These are phyloP conservation scores for Microcyclospora tardicrescens DNA, from an alignment of 2,329 filamentous ascomycete genomes.

Conservation along the genomic window DNA sequence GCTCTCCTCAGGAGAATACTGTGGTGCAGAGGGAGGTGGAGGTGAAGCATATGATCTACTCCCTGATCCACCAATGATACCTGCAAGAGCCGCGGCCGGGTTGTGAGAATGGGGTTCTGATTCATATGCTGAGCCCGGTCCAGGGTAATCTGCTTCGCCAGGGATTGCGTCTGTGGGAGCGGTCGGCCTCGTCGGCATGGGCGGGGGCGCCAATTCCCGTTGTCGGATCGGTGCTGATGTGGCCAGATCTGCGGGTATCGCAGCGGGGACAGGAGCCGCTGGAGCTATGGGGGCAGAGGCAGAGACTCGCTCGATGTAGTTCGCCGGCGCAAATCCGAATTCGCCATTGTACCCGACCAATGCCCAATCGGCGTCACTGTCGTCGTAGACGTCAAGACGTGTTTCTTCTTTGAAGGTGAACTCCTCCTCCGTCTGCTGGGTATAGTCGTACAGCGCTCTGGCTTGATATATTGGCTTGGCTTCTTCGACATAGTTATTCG, in stretches of 20 bases:
- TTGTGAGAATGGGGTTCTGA: constrained; percentile 27
- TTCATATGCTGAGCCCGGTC: constrained; percentile 29
- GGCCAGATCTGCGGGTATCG: constrained; percentile 39
- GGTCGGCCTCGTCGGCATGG: constrained; percentile 28
- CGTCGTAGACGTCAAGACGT: constrained; percentile 72
- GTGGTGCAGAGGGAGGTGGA: constrained; percentile 39
- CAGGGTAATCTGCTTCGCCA: constrained; percentile 29
- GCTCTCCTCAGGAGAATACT: constrained; percentile 53
- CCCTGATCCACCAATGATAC: constrained; percentile 29
- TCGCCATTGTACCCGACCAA: constrained; percentile 73
- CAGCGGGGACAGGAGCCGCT: constrained; percentile 33
- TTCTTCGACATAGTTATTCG: constrained; percentile 91
- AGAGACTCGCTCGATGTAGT: constrained; percentile 72
- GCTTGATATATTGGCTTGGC: constrained; percentile 56
- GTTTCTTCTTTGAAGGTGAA: constrained; percentile 89
- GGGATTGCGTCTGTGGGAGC: constrained; percentile 24
- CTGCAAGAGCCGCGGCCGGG: constrained; percentile 47
- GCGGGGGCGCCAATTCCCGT: constrained; percentile 19
- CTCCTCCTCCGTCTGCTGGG: constrained; percentile 93
- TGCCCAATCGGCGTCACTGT: constrained; percentile 90
- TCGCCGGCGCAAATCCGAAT: constrained; percentile 88
- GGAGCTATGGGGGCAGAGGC: constrained; percentile 12
- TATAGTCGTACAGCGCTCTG: constrained; percentile 95
- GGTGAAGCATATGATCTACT: constrained; percentile 32
- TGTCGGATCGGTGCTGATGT: constrained; percentile 12